phyloP scores from a whole-genome alignment of 2,329 filamentous ascomycete species.

The Apiospora aurea region DNA sequence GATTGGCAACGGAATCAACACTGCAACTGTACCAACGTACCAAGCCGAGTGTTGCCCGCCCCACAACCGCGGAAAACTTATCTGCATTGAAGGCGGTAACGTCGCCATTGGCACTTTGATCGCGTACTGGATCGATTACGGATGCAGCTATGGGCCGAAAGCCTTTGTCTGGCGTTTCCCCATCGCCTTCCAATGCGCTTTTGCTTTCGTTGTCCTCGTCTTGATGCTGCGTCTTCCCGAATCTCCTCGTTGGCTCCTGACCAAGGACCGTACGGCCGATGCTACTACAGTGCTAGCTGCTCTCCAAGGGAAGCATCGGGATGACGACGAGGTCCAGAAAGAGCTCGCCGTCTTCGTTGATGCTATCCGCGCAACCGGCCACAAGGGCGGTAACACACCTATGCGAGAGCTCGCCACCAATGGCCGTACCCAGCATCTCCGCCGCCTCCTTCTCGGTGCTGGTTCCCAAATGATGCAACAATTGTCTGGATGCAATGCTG shows the following conservation, averaged over 20 bases:
- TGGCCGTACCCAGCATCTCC: conserved; percentile 69
- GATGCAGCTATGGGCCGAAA: conserved; percentile 43
- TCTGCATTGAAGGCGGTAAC: conserved; percentile 60
- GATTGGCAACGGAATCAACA: conserved; percentile 55
- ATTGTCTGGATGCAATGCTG: conserved; percentile 63
- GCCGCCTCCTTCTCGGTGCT: conserved; percentile 66
- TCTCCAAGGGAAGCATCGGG: conserved; percentile 59
- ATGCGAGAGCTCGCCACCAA: conserved; percentile 60
- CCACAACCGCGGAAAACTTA: conserved; percentile 65
- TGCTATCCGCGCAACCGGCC: conserved; percentile 42
- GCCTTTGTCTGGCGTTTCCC: conserved; percentile 48
- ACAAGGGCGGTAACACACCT: conserved; percentile 39
- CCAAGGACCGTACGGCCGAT: conserved; percentile 55
- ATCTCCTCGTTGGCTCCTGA: conserved; percentile 57
- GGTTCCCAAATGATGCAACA: conserved; percentile 69
- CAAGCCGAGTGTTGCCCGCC: conserved; percentile 49
- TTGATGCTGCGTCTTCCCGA: conserved; percentile 57
- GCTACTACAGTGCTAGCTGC: conserved; percentile 59
- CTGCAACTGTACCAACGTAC: conserved; percentile 47
- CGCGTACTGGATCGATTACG: conserved; percentile 52
- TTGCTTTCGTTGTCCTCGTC: conserved; percentile 51
- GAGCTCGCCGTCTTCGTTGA: conserved; percentile 52
- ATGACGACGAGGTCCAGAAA: conserved; percentile 50
- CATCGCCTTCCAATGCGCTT: conserved; percentile 49
- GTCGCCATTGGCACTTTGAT: conserved; percentile 52